Base-by-base conservation (phyloP, 2,329 filamentous ascomycete genomes). In the Dendryphion nanum region DNA sequence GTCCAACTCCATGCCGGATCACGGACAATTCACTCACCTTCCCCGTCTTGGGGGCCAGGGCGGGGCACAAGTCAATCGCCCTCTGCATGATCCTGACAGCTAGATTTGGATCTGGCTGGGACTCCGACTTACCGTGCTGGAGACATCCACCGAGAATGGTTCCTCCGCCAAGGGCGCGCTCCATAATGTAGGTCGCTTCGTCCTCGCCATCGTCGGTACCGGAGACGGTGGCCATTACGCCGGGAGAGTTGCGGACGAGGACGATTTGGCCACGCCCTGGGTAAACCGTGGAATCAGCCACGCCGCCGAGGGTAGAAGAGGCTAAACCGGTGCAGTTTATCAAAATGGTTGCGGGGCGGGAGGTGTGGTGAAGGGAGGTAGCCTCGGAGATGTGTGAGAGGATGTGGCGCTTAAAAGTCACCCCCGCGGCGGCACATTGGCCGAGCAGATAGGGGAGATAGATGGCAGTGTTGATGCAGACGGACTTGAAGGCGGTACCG, bases 401-500 rank as follows among this genome's bases (percentile, higher is more conserved):
- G 17, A 69, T 59, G 29, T 64, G 68, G 19, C 72, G 60, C 23
- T 64, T 67, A 43, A 75, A 71, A 1, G 80, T 71, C 5, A 86
- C 85, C 18, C 88, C 86, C 40, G 81, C 79, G 51, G 80, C 81
- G 18, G 86, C 74, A 62, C 88, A 94, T 68, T 93, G 83, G 1
- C 86, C 85, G 0, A 86, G 72, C 0, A 97, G 81, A 81, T 86
- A 96, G 4, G 87, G 81, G 2, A 96, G 79, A 67, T 96, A 97
- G 41, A 96, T 69, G 29, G 86, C 81, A 0, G 87, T 87, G 69
- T 97, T 96, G 63, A 96, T 91, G 68, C 90, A 96, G 28, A 95
- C 83, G 1, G 86, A 91, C 6, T 80, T 88, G 64, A 93, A 95
- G 38, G 77, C 73, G 35, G 80, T 86, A 17, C 82, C 89, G 8